Evolutionary conservation across 73 alveolate species (phyloP), one percentile per base, ranked within the genome.

Genomic region (Durusdinium trenchii): DNA sequence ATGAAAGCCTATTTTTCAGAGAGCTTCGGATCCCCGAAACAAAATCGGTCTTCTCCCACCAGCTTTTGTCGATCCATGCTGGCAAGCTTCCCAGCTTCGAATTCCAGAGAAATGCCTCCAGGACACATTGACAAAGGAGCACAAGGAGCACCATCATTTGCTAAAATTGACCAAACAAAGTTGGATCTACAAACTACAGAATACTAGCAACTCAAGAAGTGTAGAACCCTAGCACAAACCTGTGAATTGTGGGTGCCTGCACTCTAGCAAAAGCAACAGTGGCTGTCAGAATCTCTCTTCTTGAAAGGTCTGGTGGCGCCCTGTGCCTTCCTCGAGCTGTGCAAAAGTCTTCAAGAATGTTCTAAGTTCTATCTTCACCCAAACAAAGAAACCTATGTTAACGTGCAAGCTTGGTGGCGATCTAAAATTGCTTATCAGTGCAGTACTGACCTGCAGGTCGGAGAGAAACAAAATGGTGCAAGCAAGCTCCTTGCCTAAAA

Each of bases 31-130:
- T 23, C 73, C 6, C 30, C 4, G 73, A 23, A 23, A 2, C n/a
- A n/a, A 60, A 23, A 23, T 60, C 73, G 30, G 30, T 60, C 73
- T 2, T 1, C 42, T 7, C 78, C 32, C 5, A 67, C 43, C 79
- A 1, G 79, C 9, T 62, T 62, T 26, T 26, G n/a, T 71, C 51
- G 78, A 12, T 1, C n/a, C n/a, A 57, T 23, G 23, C 69, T 57
- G 61, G 43, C 91, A 48, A 81, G 91, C 30, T 46, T 42, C 91
- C 91, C 91, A 14, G 91, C 9, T 48, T 81, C 91, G 38, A 32
- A 81, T 48, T 81, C 91, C 67, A 81, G 35, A 81, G 91, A 81
- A 32, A 81, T 32, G 91, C 91, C 91, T 81, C 2, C 46, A 78
- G 81, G 35, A 0, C 35, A 64, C n/a, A n/a, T n/a, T n/a, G n/a